These are phyloP conservation scores for Bipolaris sorokiniana DNA, from an alignment of 2,329 filamentous ascomycete species.

Conservation along the genomic window DNA sequence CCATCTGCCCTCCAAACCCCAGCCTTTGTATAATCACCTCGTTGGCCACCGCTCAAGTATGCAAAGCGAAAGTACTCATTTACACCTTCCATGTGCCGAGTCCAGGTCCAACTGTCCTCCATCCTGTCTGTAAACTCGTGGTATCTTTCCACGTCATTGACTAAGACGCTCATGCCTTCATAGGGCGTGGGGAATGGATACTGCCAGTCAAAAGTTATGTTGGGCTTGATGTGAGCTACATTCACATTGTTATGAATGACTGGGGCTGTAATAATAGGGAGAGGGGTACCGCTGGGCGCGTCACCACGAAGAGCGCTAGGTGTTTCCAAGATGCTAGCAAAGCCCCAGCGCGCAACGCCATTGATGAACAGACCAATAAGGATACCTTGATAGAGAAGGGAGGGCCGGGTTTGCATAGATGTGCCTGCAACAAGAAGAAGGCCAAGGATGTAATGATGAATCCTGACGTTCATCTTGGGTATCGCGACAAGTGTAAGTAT, in stretches of 20 bases:
- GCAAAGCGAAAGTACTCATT: slow-evolving; percentile 81
- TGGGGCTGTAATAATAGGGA: slow-evolving; percentile 57
- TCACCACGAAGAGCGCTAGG: slow-evolving; percentile 69
- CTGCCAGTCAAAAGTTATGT: slow-evolving; percentile 69
- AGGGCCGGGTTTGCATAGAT: slow-evolving; percentile 82
- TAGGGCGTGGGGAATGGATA: slow-evolving; percentile 58
- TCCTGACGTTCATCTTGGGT: slow-evolving; percentile 79
- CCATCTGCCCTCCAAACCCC: slow-evolving; percentile 71
- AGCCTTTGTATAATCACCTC: slow-evolving; percentile 76
- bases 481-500: slow-evolving; percentile 73
- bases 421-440: slow-evolving; percentile 88
- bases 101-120: slow-evolving; percentile 63
- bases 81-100: slow-evolving; percentile 52
- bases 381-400: slow-evolving; percentile 85
- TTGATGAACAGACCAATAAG: slow-evolving; percentile 92
- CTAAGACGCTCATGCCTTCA: slow-evolving; percentile 78
- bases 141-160: slow-evolving; percentile 85
- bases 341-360: slow-evolving; percentile 92
- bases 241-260: slow-evolving; percentile 55
- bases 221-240: slow-evolving; percentile 50
- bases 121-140: slow-evolving; percentile 66
- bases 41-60: slow-evolving; percentile 69
- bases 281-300: slow-evolving; percentile 60
- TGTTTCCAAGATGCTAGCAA: slow-evolving; percentile 86
- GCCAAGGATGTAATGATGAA: slow-evolving; percentile 94